A percentile compares a stretch with the other conserved stretches of the same genome.
Conservation (phyloP, 1,139 yeast species). For the Pichia sp. region DNA sequence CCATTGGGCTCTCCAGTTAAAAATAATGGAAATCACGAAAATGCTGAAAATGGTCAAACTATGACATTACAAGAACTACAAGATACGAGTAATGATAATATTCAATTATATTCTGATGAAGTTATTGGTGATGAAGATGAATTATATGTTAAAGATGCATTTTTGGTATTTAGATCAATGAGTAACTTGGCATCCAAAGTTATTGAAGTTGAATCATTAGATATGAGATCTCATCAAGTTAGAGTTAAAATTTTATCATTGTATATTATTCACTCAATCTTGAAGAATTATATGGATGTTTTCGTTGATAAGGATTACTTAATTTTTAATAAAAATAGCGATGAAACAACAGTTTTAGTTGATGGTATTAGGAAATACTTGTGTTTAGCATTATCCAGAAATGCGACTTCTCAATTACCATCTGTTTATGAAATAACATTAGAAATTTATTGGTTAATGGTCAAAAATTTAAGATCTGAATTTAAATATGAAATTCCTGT, state of each 20-base stretch:
- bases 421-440: constrained; percentile 89
- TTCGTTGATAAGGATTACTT: constrained; percentile 63
- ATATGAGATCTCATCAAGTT: constrained; percentile 86
- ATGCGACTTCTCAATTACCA: constrained; percentile 87
- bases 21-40: background rate
- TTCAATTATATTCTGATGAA: constrained; percentile 49
- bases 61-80: constrained; percentile 42
- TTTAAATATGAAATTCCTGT: constrained; percentile 93
- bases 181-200: constrained; percentile 85
- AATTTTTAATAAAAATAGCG: constrained; percentile 50
- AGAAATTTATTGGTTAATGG: constrained; percentile 87
- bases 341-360: constrained; percentile 60
- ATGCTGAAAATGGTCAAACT: constrained; percentile 11
- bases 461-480: constrained; percentile 76
- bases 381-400: constrained; percentile 77
- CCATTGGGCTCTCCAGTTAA: no score
- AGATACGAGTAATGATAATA: constrained; percentile 51
- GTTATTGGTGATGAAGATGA: constrained; percentile 52
- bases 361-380: constrained; percentile 81
- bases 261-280: constrained; percentile 79
- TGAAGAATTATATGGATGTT: constrained; percentile 79
- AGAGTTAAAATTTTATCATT: constrained; percentile 85
- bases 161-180: constrained; percentile 87
- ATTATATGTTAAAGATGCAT: constrained; percentile 79
- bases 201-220: constrained; percentile 65